Percentiles rank a stretch among this genome's conserved stretches.
Evolutionary conservation across 805 yeast species (phyloP).

Genomic region (Isabelozyma pseudorhagii): DNA sequence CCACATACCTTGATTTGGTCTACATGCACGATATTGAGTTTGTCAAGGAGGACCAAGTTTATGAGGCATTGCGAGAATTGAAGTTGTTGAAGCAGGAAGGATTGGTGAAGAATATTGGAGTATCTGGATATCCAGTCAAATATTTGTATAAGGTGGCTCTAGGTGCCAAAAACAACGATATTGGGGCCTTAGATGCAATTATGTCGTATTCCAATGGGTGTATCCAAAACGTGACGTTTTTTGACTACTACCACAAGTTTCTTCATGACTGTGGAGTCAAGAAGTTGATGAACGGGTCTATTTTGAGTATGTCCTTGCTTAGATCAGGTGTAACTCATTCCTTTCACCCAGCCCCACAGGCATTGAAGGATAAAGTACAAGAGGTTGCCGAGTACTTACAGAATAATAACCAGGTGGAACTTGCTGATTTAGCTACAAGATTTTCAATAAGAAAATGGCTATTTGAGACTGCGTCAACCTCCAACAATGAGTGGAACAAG

Average conservation of each 20-base stretch:
- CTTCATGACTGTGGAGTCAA: constrained; percentile 52
- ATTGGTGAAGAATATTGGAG: constrained; percentile 60
- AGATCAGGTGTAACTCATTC: constrained; percentile 62
- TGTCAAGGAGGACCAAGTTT: constrained; percentile 49
- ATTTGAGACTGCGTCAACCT: constrained; percentile 21
- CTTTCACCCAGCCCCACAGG: constrained; percentile 77
- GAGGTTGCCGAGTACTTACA: constrained; percentile 40
- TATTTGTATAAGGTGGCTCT: constrained; percentile 55
- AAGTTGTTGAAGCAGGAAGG: constrained; percentile 63
- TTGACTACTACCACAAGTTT: constrained; percentile 47
- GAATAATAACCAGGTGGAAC: constrained; percentile 46
- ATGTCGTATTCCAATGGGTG: constrained; percentile 81
- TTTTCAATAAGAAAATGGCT: constrained; percentile 68
- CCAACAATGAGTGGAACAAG: constrained; percentile 15
- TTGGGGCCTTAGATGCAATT: constrained; percentile 70
- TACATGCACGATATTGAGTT: constrained; percentile 91
- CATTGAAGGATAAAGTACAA: constrained; percentile 52
- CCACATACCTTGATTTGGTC: constrained; percentile 73
- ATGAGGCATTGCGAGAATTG: constrained; percentile 63
- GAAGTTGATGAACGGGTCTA: constrained; percentile 74
- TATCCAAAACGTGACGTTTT: constrained; percentile 64
- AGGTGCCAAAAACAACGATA: constrained; percentile 30
- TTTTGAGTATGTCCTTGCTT: constrained; percentile 82
- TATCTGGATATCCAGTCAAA: constrained; percentile 84
- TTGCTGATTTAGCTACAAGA: constrained; percentile 80